Conservation (phyloP, 257 asterid genomes). For the Thymus mandschuricus region DNA sequence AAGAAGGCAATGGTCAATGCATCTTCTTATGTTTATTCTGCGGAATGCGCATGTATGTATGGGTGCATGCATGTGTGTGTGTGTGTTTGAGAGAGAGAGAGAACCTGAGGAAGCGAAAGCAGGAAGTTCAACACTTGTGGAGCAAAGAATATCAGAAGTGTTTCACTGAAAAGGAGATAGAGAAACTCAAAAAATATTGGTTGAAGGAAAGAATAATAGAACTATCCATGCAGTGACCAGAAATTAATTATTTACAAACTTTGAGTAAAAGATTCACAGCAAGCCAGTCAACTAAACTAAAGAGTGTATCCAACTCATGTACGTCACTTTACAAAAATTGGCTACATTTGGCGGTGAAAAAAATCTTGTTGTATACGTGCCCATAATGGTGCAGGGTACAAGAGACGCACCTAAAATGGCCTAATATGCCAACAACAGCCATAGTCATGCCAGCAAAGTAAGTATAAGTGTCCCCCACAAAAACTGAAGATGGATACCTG, state of each 20-base stretch:
- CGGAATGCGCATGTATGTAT: neutral
- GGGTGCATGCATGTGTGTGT: constrained; percentile 34
- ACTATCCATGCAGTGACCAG: neutral
- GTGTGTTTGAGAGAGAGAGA: constrained; percentile 29
- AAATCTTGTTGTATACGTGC: neutral
- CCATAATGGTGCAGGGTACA: neutral
- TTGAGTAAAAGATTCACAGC: too few relatives aligned
- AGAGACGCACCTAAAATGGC: constrained; percentile 72
- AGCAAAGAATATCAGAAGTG: constrained; percentile 83
- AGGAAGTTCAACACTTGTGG: constrained; percentile 96
- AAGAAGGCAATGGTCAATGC: constrained; percentile 2
- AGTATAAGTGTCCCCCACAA: constrained; percentile 85
- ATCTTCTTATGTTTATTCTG: neutral
- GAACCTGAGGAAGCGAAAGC: constrained; percentile 90
- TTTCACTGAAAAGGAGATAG: constrained; percentile 63
- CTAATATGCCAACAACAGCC: constrained; percentile 91
- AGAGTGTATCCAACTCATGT: too few relatives aligned
- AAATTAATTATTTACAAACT: neutral
- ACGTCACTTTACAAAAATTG: too few relatives aligned
- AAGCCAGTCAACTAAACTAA: too few relatives aligned
- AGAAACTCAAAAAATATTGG: neutral
- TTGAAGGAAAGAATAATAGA: neutral
- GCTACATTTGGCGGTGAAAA: too few relatives aligned
- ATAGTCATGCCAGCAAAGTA: constrained; percentile 95
- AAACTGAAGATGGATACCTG: constrained; percentile 91